phyloP scores from a whole-genome alignment of 768 basidiomycete genomes.

The Calocybe gangraenosa region DNA sequence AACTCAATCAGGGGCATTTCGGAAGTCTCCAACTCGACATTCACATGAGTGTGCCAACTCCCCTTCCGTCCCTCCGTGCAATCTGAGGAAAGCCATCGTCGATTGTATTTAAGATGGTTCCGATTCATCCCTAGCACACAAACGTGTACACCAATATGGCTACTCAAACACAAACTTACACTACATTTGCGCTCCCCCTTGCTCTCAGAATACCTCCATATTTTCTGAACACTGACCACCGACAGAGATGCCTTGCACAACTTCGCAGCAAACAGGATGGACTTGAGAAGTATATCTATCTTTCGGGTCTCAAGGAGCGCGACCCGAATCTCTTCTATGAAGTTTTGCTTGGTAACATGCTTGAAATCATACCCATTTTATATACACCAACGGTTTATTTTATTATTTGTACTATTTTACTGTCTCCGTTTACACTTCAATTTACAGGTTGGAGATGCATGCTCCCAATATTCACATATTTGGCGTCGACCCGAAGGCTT shows the following conservation, averaged over 20 bases:
- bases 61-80: background rate
- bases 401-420: conserved; percentile 2
- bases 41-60: conserved; percentile 23
- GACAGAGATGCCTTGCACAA: conserved; percentile 51
- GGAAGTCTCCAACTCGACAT: conserved; percentile 17
- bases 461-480: conserved; percentile 66
- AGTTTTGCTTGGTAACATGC: conserved; percentile 56
- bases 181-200: conserved; percentile 2
- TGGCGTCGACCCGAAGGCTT: conserved; percentile 60
- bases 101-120: conserved; percentile 5
- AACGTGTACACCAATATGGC: conserved; percentile 4
- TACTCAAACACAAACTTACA: background rate
- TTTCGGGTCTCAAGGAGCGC: conserved; percentile 58
- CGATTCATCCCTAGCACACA: background rate
- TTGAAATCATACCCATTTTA: conserved; percentile 64
- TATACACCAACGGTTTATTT: conserved; percentile 71
- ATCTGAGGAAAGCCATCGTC: too few species aligned
- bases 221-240: conserved; percentile 46
- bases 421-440: conserved; percentile 13
- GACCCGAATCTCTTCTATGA: conserved; percentile 66
- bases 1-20: conserved; percentile 20
- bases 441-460: conserved; percentile 61
- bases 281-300: conserved; percentile 70
- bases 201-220: conserved; percentile 40
- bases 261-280: conserved; percentile 50